Percentiles rank a stretch among this genome's conserved stretches.
Evolutionary conservation across 163 green algal species (phyloP).

Genomic region (Botryococcus braunii): DNA sequence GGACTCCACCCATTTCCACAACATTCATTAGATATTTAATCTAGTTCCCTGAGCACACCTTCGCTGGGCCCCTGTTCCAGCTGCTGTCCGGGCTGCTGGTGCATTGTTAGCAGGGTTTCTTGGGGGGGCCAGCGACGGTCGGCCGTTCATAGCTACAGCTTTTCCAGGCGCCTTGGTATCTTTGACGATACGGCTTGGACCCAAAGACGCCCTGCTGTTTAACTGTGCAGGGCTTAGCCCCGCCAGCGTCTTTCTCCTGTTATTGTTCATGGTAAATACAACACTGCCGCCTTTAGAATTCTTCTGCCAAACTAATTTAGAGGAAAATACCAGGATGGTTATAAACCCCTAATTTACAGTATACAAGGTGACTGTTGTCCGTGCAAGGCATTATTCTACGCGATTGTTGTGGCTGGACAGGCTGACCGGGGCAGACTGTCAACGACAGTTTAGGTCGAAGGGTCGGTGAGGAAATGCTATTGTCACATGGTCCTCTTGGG

Average conservation of each 20-base stretch:
- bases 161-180: conserved; percentile 21
- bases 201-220: conserved; percentile 42
- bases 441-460: too few species aligned
- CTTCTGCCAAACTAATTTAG: too few species aligned
- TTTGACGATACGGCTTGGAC: conserved; percentile 26
- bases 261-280: conserved; percentile 17
- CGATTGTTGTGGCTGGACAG: too few species aligned
- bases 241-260: conserved; percentile 64
- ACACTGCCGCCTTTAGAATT: neutral
- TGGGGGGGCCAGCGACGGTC: conserved; percentile 21
- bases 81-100: conserved; percentile 14
- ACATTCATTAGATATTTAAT: neutral
- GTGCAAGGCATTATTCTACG: too few species aligned
- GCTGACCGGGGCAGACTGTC: too few species aligned
- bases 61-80: neutral
- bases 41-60: neutral
- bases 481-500: too few species aligned
- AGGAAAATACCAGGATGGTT: too few species aligned
- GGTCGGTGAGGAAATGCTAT: too few species aligned
- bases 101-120: conserved; percentile 8
- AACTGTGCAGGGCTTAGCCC: conserved; percentile 49
- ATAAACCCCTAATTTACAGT: too few species aligned
- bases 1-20: neutral
- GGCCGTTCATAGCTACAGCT: conserved; percentile 8
- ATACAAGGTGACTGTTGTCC: too few species aligned